Evolutionary conservation across 2,329 filamentous ascomycete species (phyloP), one percentile per base, ranked within the genome.

Genomic region (Cadophora malorum): DNA sequence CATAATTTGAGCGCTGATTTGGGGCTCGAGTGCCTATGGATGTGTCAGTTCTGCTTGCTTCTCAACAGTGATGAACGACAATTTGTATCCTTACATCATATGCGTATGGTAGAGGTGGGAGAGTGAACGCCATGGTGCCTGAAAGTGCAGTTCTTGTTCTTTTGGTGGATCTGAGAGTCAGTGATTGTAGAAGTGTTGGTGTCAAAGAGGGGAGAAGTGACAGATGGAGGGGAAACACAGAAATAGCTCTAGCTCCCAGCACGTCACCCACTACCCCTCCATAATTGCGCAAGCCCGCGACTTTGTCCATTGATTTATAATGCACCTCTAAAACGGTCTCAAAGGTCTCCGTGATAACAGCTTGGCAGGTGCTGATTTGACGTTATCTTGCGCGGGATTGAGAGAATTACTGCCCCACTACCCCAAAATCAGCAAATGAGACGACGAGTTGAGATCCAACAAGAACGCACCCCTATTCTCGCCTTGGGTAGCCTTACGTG

Each of bases 1-100:
- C 91, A 94, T 94, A 79, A 93, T 94, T 78, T 93, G 86, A 73
- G 83, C 83, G 41, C 90, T 92, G 81, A 94, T 93, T 80, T 88
- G 86, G 10, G 90, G 90, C 79, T 92, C 90, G 61, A 92, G 83
- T 41, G 90, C 90, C 88, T 91, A 71, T 4, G 52, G 0, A 19
- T 5, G 41, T 41, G 68, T 41, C 49, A 19, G 33, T 9, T 41
- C 7, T 35, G 55, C n/a, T 2, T 21, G n/a, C 28, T n/a, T 59
- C 19, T 7, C 7, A 5, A 12, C 21, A n/a, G 5, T 16, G n/a
- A 3, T n/a, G 31, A 41, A 16, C 5, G 31, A 6, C 31, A 8
- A 9, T 14, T 14, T 38, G 10, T 6, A 25, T 21, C 33, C 63
- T 38, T 67, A 67, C 66, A 61, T 64, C 66, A 41, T 67, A 63